phyloP scores from a whole-genome alignment of 2,329 filamentous ascomycete genomes.

The Diplodia intermedia region DNA sequence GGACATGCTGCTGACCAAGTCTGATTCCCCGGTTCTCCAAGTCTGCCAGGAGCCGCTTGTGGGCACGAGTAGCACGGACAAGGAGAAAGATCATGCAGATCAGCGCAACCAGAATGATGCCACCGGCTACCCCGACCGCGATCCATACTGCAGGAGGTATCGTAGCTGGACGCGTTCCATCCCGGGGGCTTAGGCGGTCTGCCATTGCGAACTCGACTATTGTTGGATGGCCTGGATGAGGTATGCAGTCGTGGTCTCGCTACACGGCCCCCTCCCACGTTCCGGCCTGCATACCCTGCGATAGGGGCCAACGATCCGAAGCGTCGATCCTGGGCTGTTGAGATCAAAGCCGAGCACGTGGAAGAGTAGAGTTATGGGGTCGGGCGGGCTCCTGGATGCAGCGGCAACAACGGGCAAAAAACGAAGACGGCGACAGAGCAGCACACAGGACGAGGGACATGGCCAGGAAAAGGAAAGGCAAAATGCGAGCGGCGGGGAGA shows the following conservation, averaged over 20 bases:
- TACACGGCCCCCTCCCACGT: not conserved
- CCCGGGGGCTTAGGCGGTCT: not conserved
- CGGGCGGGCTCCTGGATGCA: conserved; percentile 11
- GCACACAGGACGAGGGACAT: conserved; percentile 22
- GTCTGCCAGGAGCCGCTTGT: conserved; percentile 43
- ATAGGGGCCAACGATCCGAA: not conserved
- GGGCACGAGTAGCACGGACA: conserved; percentile 39
- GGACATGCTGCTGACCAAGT: conserved; percentile 37
- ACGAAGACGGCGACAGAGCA: conserved; percentile 19
- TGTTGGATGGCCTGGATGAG: not conserved
- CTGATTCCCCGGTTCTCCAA: conserved; percentile 44
- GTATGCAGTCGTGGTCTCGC: not conserved
- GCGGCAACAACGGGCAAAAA: conserved; percentile 13
- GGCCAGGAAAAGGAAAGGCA: conserved; percentile 17
- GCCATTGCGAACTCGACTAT: not conserved
- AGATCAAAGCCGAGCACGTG: conserved; percentile 9
- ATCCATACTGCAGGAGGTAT: conserved; percentile 29
- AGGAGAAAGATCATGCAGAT: conserved; percentile 41
- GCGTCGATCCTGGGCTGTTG: not conserved
- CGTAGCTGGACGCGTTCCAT: not conserved
- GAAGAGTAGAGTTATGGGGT: not conserved
- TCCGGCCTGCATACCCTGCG: conserved; percentile 16
- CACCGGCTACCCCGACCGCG: conserved; percentile 34
- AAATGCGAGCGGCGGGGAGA: conserved; percentile 29
- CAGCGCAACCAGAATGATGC: conserved; percentile 40